Evolutionary conservation across 148 eudicot species (phyloP).

Genomic region (Cornus florida): DNA sequence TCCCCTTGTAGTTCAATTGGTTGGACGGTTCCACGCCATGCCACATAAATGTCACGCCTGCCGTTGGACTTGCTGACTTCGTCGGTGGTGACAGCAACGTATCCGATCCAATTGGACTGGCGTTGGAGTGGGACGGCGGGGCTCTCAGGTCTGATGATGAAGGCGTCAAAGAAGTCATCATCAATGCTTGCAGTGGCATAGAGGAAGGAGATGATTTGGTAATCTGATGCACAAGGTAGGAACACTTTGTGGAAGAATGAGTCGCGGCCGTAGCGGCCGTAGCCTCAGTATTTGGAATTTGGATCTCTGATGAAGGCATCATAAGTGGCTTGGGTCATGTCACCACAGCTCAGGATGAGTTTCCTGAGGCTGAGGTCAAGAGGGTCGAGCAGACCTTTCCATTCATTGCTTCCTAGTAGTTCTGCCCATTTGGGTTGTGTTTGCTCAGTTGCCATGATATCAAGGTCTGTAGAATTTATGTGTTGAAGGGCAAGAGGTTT

Average conservation of each 20-base stretch:
- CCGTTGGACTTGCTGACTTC: constrained; percentile 1
- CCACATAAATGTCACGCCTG: constrained; percentile 24
- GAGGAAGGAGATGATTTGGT: constrained; percentile 19
- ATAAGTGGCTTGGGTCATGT: constrained; percentile 63
- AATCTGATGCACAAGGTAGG: constrained; percentile 5
- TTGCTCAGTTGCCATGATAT: no score
- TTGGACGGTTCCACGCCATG: constrained; percentile 22
- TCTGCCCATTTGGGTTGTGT: neutral
- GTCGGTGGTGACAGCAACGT: constrained; percentile 22
- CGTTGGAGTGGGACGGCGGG: constrained; percentile 16
- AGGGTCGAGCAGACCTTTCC: constrained; percentile 62
- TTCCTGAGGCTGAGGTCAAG: constrained; percentile 39
- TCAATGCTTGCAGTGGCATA: constrained; percentile 24
- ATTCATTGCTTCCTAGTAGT: constrained; percentile 47
- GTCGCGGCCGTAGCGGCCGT: constrained; percentile 20
- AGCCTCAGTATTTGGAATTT: constrained; percentile 20
- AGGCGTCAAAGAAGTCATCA: neutral
- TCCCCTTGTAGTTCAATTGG: no score
- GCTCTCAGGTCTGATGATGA: constrained; percentile 10
- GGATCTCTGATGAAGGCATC: constrained; percentile 27
- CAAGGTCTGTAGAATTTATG: no score
- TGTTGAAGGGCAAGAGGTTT: no score
- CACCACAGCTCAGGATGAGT: constrained; percentile 67
- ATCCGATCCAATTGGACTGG: constrained; percentile 30
- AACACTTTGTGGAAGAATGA: constrained; percentile 17